Evolutionary conservation across 2,329 filamentous ascomycete genomes (phyloP), one percentile per base, ranked within the genome.

Genomic region (Fusarium poae): DNA sequence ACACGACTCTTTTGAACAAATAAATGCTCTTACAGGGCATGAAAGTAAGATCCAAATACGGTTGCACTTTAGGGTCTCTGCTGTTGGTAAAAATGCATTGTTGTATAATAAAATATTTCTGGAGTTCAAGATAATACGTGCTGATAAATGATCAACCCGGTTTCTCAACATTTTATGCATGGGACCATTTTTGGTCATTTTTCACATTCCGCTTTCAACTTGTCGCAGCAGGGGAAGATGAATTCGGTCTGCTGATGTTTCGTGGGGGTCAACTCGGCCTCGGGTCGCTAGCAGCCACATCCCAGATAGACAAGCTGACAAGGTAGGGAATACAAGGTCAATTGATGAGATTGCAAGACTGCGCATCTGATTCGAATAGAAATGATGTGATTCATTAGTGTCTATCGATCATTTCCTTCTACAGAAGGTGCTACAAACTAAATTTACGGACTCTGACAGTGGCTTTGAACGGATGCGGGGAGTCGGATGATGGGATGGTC

Each of bases 251-350:
- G 48, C 48, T 51, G 48, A 51, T 39, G 35, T 21, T 20, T 39
- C 34, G 48, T 51, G 34, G 48, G 48, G 48, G 48, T 51, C 43
- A 45, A 45, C 27, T 45, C 12, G 25, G 25, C 10, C 35, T 20
- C 9, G 40, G 9, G 40, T 18, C 15, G 25, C 21, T 18, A 20
- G 5, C 12, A 20, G 13, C 27, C 13, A 51, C 9, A 51, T 20
- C 15, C 13, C n/a, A n/a, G n/a, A n/a, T n/a, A n/a, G n/a, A n/a
- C 6, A 13, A n/a, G 23, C n/a, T n/a, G n/a, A n/a, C 11, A 39
- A 20, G 5, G 35, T 8, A 43, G 6, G 25, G 3, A 18, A 16
- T 3, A 5, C 15, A 42, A 43, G 13, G 1, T 0, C 21, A 25
- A 29, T 27, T 20, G 32, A 27, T 11, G 2, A 27, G 18, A 37